A percentile compares a stretch with the other conserved stretches of the same genome.
Conservation (phyloP, 148 eudicot species). For the Amaranthus hypochondriacus region DNA sequence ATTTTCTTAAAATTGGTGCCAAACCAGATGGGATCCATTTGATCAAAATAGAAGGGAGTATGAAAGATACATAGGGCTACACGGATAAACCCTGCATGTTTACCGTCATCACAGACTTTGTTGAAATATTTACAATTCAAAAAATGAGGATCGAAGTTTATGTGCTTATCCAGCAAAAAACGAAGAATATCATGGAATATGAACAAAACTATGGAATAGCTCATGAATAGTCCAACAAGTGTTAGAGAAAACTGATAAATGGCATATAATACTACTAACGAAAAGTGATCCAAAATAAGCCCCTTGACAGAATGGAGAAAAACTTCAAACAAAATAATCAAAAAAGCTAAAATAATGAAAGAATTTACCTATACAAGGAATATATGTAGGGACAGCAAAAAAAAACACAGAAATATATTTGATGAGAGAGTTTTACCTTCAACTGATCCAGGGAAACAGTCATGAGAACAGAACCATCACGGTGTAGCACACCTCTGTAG, state of each 20-base stretch:
- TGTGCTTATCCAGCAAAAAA: background rate
- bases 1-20: no score
- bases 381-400: background rate
- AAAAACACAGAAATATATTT: background rate
- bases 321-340: background rate
- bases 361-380: background rate
- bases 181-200: background rate
- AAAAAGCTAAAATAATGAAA: background rate
- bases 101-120: background rate
- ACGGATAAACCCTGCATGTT: background rate
- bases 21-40: no score
- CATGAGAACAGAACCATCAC: constrained; percentile 99
- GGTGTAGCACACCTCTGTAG: constrained; percentile 89
- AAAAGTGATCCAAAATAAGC: background rate
- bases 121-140: background rate
- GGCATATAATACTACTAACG: constrained; percentile 8
- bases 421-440: constrained; percentile 44
- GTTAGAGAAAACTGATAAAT: background rate
- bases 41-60: no score
- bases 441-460: constrained; percentile 71
- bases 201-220: background rate
- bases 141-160: background rate
- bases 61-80: no score
- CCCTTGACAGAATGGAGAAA: background rate
- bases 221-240: background rate